Percentiles rank a stretch among this genome's conserved stretches.
These are phyloP conservation scores for Rubroboletus pulcherrimus DNA, from an alignment of 768 basidiomycete genomes.

Conservation along the genomic window DNA sequence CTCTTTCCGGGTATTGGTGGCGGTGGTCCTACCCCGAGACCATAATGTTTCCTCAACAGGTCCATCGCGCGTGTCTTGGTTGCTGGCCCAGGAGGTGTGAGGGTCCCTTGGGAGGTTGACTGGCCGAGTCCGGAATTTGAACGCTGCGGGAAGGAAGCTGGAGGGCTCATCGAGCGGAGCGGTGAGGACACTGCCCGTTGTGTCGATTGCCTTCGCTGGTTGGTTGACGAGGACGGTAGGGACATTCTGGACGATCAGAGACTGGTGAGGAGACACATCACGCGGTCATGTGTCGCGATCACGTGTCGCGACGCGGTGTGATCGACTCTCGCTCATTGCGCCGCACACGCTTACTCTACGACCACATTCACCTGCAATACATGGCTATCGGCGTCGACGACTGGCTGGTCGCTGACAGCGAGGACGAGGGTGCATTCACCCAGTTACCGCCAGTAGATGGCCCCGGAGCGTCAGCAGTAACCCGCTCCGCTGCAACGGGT, in stretches of 20 bases:
- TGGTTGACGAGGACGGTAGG: slow-evolving; percentile 11
- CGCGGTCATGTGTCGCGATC: slow-evolving; percentile 16
- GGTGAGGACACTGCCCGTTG: slow-evolving; percentile 42
- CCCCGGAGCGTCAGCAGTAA: neutral
- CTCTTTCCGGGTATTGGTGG: slow-evolving; percentile 52
- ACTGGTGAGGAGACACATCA: neutral
- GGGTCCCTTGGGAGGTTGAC: slow-evolving; percentile 22
- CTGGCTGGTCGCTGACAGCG: slow-evolving; percentile 51
- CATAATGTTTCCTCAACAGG: slow-evolving; percentile 82
- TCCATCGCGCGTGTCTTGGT: slow-evolving; percentile 65
- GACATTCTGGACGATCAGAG: slow-evolving; percentile 4
- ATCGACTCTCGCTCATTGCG: neutral
- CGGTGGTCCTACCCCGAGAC: slow-evolving; percentile 72
- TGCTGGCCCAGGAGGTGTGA: slow-evolving; percentile 29
- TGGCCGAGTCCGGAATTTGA: slow-evolving; percentile 16
- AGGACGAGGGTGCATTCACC: slow-evolving; percentile 30
- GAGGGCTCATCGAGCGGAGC: slow-evolving; percentile 40
- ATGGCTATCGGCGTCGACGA: slow-evolving; percentile 24
- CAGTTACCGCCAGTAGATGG: neutral
- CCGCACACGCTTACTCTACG: neutral
- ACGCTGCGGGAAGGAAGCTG: slow-evolving; percentile 17
- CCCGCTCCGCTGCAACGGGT: neutral
- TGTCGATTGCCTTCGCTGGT: slow-evolving; percentile 24
- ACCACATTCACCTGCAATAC: neutral
- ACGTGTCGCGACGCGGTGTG: slow-evolving; percentile 19